phyloP scores from a whole-genome alignment of 768 basidiomycete species.

The Lanmaoa pseudosensibilis region DNA sequence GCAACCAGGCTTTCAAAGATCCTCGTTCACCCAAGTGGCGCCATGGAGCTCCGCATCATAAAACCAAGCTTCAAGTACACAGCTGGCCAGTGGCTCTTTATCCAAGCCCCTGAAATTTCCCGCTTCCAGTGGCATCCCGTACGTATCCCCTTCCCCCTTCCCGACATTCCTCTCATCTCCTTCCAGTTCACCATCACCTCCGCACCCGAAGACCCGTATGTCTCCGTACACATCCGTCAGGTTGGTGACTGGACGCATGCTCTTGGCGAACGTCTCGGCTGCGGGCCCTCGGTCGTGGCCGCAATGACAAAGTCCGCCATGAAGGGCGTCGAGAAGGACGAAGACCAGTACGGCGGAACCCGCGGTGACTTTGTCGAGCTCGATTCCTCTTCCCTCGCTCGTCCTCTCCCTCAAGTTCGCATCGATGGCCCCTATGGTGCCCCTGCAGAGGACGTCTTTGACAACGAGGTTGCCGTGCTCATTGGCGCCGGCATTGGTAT shows the following conservation, averaged over 20 bases:
- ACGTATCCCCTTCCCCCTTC: conserved; percentile 31
- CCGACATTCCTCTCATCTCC: neutral
- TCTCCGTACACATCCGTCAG: conserved; percentile 91
- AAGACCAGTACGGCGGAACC: conserved; percentile 39
- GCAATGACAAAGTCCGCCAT: conserved; percentile 77
- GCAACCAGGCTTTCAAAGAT: conserved; percentile 82
- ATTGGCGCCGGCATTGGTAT: conserved; percentile 91
- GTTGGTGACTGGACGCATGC: conserved; percentile 86
- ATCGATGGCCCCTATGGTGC: conserved; percentile 94
- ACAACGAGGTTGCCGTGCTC: conserved; percentile 83
- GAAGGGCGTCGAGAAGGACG: conserved; percentile 70
- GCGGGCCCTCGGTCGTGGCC: conserved; percentile 72
- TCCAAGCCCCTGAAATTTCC: conserved; percentile 86
- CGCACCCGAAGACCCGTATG: conserved; percentile 90
- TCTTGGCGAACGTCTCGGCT: conserved; percentile 85
- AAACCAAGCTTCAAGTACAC: conserved; percentile 93
- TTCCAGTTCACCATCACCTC: conserved; percentile 92
- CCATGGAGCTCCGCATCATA: conserved; percentile 90
- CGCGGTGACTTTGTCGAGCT: conserved; percentile 86
- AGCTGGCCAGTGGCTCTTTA: conserved; percentile 88
- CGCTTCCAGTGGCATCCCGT: conserved; percentile 94
- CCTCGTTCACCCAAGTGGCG: conserved; percentile 85
- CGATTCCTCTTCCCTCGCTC: conserved; percentile 47
- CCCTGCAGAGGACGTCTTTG: conserved; percentile 88
- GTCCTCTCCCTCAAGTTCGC: conserved; percentile 64